Evolutionary conservation across 805 yeast genomes (phyloP), one percentile per base, ranked within the genome.

Genomic region (Cyberlindnera maclurae): DNA sequence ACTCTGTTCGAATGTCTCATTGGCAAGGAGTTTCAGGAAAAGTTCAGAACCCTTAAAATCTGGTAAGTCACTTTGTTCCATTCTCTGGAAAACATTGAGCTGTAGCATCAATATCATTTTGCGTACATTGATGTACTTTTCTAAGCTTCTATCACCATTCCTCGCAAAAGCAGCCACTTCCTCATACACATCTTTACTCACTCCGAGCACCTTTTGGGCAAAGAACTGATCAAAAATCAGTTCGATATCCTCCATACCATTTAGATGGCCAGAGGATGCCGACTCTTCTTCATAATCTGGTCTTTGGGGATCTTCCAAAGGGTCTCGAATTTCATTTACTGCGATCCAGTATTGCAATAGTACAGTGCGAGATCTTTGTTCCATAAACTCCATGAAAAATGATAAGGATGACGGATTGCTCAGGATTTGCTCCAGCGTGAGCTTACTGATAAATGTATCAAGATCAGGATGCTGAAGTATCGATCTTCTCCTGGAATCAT

Each of bases 261-360:
- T 58, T 36, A 70, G 60, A 40, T 69, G 75, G 12, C 64, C 49
- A 2, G 37, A 61, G 5, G 54, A 62, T 48, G 52, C 35, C 20
- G 44, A 22, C 33, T 51, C 50, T n/a, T 45, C 52, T 15, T 49
- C 50, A 28, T 58, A 35, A 12, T 60, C 64, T 3, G 58, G 58
- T 24, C 50, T 47, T n/a, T 40, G 47, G 3, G 64, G 57, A 45
- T 64, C 64, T 41, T 73, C 82, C 13, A 88, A 57, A 0, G 96
- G 95, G 35, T 82, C 82, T 49, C 77, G 75, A 29, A 85, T 69
- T 0, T 72, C 66, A 43, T 85, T 82, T 3, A 86, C 80, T 2
- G 74, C 70, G 4, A 72, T 55, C 86, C 88, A 83, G 43, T 76
- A 77, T 32, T 78, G 79, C 4, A 86, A 51, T 22, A 78, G 52